Evolutionary conservation across 2,329 filamentous ascomycete species (phyloP).

Genomic region (Arthrinium phaeospermum): DNA sequence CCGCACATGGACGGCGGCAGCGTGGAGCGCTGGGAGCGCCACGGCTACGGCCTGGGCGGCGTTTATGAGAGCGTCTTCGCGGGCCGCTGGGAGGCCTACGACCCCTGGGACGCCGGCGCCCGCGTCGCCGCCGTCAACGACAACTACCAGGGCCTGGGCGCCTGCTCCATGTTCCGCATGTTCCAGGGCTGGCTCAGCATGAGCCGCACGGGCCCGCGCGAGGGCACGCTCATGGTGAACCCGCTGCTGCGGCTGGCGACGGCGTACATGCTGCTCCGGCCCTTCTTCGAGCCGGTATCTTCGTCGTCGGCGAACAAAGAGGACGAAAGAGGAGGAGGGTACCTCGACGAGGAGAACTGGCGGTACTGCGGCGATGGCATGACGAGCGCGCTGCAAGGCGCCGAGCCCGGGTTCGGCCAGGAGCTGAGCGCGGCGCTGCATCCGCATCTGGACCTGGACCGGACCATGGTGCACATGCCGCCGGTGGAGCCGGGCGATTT

Average conservation of each 20-base stretch:
- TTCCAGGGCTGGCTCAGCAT: slow-evolving; percentile 91
- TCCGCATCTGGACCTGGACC: slow-evolving; percentile 70
- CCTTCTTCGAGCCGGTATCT: slow-evolving; percentile 72
- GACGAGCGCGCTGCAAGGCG: slow-evolving; percentile 70
- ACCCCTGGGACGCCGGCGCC: slow-evolving; percentile 79
- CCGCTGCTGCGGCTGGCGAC: slow-evolving; percentile 78
- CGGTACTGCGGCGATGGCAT: slow-evolving; percentile 53
- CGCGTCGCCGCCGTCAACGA: slow-evolving; percentile 73
- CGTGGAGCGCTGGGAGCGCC: slow-evolving; percentile 75
- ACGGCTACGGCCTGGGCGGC: slow-evolving; percentile 64
- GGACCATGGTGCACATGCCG: slow-evolving; percentile 76
- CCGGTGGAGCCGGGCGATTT: slow-evolving; percentile 74
- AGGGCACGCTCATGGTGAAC: slow-evolving; percentile 84
- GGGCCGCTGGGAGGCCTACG: slow-evolving; percentile 79
- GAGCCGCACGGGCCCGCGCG: slow-evolving; percentile 71
- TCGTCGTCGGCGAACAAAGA: slow-evolving; percentile 49
- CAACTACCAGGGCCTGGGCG: slow-evolving; percentile 80
- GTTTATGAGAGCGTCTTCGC: slow-evolving; percentile 77
- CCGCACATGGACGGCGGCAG: slow-evolving; percentile 78
- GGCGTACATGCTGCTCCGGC: slow-evolving; percentile 80
- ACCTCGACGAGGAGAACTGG: slow-evolving; percentile 66
- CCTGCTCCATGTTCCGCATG: slow-evolving; percentile 84
- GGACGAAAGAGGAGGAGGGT: slow-evolving; percentile 37
- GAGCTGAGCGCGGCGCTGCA: slow-evolving; percentile 70
- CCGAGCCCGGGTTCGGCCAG: slow-evolving; percentile 70